Evolutionary conservation across 1,284 basidiomycete species (phyloP).

Genomic region (Megacollybia platyphylla): DNA sequence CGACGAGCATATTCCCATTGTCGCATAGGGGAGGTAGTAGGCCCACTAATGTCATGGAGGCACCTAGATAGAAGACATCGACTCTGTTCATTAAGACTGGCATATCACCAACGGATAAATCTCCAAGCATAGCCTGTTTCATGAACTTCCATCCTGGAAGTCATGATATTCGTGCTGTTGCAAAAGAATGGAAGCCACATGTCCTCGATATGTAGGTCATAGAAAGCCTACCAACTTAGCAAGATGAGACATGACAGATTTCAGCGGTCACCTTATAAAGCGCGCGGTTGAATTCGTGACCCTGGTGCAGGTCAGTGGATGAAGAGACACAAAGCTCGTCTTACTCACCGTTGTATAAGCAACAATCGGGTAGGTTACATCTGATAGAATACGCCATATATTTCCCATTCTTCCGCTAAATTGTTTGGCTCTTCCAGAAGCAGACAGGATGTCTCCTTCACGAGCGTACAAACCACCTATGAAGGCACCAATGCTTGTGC

Average conservation of each 20-base stretch:
- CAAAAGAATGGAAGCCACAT: conserved; percentile 99
- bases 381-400: conserved; percentile 89
- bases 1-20: conserved; percentile 88
- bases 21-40: conserved; percentile 92
- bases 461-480: conserved; percentile 95
- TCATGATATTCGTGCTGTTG: conserved; percentile 98
- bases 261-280: conserved; percentile 58
- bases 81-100: not conserved
- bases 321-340: conserved; percentile 10
- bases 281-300: conserved; percentile 83
- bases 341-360: conserved; percentile 87
- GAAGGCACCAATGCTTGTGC: conserved; percentile 86
- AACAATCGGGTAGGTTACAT: conserved; percentile 92
- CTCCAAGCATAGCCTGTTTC: conserved; percentile 93
- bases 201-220: conserved; percentile 93
- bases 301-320: conserved; percentile 26
- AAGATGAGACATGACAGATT: not conserved
- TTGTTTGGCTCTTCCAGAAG: conserved; percentile 78
- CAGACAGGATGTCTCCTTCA: conserved; percentile 85
- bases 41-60: conserved; percentile 96
- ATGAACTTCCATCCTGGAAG: conserved; percentile 95
- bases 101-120: conserved; percentile 52
- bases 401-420: conserved; percentile 90
- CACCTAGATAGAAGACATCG: conserved; percentile 38
- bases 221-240: conserved; percentile 49